phyloP scores from a whole-genome alignment of 2,329 filamentous ascomycete genomes.

The Pseudocercospora fuligena region DNA sequence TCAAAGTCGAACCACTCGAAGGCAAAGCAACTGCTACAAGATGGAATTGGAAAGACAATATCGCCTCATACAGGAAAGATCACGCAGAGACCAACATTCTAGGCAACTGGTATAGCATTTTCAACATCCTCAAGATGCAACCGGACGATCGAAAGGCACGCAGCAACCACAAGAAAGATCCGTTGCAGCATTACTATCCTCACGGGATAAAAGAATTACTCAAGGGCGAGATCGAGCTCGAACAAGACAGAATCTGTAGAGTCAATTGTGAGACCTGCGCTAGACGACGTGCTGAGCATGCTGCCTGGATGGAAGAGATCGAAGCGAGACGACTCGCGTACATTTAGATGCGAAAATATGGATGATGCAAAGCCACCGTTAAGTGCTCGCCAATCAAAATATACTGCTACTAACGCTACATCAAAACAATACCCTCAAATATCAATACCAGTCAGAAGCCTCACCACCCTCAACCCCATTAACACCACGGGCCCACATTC shows the following conservation, averaged over 20 bases:
- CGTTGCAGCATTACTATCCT: background rate
- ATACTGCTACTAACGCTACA: background rate
- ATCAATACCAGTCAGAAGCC: background rate
- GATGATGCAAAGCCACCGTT: too few relatives aligned
- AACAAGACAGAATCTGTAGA: background rate
- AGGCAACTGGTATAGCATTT: background rate
- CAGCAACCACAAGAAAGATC: background rate
- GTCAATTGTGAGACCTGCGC: background rate
- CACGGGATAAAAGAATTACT: background rate
- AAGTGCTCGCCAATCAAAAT: background rate
- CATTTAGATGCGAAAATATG: too few relatives aligned
- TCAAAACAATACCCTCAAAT: background rate
- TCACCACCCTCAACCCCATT: background rate
- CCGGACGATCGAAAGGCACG: background rate
- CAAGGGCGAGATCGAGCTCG: background rate
- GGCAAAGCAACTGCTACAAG: too few relatives aligned
- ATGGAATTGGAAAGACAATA: too few relatives aligned
- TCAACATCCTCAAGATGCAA: background rate
- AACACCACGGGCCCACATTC: background rate
- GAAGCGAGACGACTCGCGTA: too few relatives aligned
- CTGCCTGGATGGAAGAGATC: background rate
- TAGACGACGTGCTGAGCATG: background rate
- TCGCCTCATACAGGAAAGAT: too few relatives aligned
- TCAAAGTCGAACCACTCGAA: too few relatives aligned
- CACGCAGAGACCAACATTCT: too few relatives aligned